Conservation (phyloP, 441 rosid species). For the Pelargonium myrrhifolium region DNA sequence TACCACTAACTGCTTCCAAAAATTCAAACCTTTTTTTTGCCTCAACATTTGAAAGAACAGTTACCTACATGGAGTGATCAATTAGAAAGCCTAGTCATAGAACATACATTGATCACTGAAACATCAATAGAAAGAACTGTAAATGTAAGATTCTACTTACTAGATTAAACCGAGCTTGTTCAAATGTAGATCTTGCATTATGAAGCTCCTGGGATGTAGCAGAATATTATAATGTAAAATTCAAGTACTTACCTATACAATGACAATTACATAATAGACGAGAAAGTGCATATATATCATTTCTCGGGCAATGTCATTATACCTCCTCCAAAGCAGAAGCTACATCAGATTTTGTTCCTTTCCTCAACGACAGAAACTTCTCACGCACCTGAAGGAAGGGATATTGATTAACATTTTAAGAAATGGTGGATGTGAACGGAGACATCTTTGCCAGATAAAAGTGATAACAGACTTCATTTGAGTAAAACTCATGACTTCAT, state of each 20-base stretch:
- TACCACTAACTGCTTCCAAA: conserved; percentile 95
- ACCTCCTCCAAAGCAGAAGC: conserved; percentile 87
- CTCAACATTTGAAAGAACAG: conserved; percentile 91
- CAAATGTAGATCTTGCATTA: conserved; percentile 79
- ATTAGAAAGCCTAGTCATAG: conserved; percentile 8
- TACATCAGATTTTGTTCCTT: conserved; percentile 78
- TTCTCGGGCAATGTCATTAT: conserved; percentile 8
- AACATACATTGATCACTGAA: conserved; percentile 1
- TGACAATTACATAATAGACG: conserved; percentile 8
- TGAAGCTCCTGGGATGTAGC: conserved; percentile 74
- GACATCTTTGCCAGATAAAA: not conserved
- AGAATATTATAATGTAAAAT: conserved; percentile 20
- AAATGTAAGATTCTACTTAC: conserved; percentile 37
- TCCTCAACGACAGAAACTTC: conserved; percentile 91
- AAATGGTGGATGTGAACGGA: no score
- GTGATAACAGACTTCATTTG: not conserved
- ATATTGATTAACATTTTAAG: not conserved
- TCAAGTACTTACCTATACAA: conserved; percentile 9
- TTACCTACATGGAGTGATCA: conserved; percentile 44
- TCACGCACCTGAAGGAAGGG: conserved; percentile 67
- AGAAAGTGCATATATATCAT: conserved; percentile 8
- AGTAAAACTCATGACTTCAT: not conserved
- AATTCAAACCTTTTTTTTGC: conserved; percentile 97
- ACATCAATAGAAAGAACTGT: not conserved
- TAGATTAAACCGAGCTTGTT: conserved; percentile 89